Base-by-base conservation (phyloP, 1,139 yeast genomes). In the Torulaspora globosa region DNA sequence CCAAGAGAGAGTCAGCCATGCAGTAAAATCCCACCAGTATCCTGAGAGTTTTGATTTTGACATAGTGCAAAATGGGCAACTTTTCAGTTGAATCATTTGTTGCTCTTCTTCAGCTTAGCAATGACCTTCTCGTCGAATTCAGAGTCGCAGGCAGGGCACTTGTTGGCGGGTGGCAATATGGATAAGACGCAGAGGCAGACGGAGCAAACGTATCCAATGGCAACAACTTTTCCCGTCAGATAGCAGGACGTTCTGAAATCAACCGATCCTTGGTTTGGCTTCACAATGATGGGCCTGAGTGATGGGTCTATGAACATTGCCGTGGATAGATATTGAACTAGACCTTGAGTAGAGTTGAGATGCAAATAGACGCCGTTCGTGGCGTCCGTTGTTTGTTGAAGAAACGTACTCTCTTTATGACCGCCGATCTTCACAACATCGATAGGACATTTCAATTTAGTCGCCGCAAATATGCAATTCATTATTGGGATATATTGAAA, bases 401-500 rank as follows among this genome's bases (percentile, higher is more conserved):
- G 68, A 60, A 89, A 90, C 1, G 95, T 85, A 1, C 95, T 83
- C 54, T 82, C 78, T 12, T 73, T 71, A 15, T 52, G 47, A 11
- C 67, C 67, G 1, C 92, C 92, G 39, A 94, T 70, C 62, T 90
- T 89, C 50, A 94, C 90, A 15, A 90, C 89, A 65, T 94, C 97
- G 12, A 92, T 82, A 2, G 96, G 86, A 10, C 92, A 80, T 59
- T 82, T 83, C 82, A 86, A 78, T 66, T 89, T 89, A 57, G 92
- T 97, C 1, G 98, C 96, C 0, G 97, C 94, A 68, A 94, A 94
- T 36, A 92, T 90, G 54, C 94, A 78, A 66, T 94, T 94, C 98
- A 94, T 94, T 39, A 89, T 82, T 3, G 97, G 87, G 35, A 92
- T 87, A 65, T 94, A 94, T 50, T 87, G 87, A 44, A 88, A 72